Percentiles rank a stretch among this genome's conserved stretches.
phyloP scores from a whole-genome alignment of 2,329 filamentous ascomycete genomes.

The Coniochaeta sp. region DNA sequence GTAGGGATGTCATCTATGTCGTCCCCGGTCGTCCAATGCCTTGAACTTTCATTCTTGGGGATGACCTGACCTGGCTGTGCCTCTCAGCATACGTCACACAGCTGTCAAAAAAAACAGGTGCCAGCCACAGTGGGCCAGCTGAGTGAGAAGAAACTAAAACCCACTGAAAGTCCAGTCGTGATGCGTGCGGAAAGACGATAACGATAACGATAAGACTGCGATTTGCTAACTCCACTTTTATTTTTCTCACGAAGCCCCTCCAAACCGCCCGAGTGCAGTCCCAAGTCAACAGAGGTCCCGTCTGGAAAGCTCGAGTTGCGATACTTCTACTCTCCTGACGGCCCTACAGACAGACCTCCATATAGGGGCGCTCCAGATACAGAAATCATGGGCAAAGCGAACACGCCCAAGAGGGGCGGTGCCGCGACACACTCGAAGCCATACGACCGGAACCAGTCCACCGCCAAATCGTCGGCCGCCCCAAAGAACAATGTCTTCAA shows the following conservation, averaged over 20 bases:
- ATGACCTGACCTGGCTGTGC: not conserved
- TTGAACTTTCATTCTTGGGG: too few species aligned
- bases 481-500: slow-evolving; percentile 83
- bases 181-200: not conserved
- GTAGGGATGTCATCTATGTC: not conserved
- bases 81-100: not conserved
- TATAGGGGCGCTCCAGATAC: not conserved
- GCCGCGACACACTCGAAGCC: slow-evolving; percentile 22
- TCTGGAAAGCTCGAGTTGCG: not conserved
- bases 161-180: not conserved
- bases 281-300: not conserved
- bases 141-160: not conserved
- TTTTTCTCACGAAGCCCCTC: not conserved
- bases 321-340: not conserved
- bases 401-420: slow-evolving; percentile 26
- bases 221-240: not conserved
- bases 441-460: slow-evolving; percentile 20
- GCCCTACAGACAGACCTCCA: not conserved
- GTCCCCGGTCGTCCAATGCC: not conserved
- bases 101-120: not conserved
- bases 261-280: not conserved
- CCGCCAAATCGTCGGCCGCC: slow-evolving; percentile 19
- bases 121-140: not conserved
- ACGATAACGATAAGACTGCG: not conserved
- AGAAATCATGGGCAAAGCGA: slow-evolving; percentile 32